Base-by-base conservation (phyloP, 371 early-diverging fungal species). In the Smittium culicis region DNA sequence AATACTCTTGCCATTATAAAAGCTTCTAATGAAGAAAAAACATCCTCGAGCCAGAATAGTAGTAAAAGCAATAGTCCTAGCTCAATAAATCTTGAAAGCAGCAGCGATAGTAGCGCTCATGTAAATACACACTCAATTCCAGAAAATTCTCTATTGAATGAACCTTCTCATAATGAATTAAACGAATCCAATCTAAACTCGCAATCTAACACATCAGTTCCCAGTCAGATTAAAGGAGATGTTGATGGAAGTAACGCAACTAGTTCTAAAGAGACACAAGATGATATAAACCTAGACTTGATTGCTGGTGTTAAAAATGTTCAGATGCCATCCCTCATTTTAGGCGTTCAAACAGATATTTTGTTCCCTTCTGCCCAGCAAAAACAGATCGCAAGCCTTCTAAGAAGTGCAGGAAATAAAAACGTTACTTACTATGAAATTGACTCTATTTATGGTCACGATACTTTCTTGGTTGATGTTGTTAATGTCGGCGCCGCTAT, bases 361-460 rank as follows among this genome's bases (percentile, higher is more conserved):
- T 77, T 95, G 72, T 96, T 96, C 79, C 96, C 97, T 14, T 84
- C 86, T 5, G 88, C 88, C 87, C 97, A 96, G 71, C 97, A 96
- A 76, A 88, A 88, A 75, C 96, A 96, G 74, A 90, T 96, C 68
- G 93, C 94, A 11, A 86, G 87, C 60, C 86, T 87, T 69, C 76
- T 96, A 65, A 83, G 86, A 55, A 80, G 79, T 24, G 82, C 82
- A 0, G 96, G 95, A 27, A 96, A 96, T 78, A 80, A 82, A 60
- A 73, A 78, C 28, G 94, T 96, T 20, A 93, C 96, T 1, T 94
- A 93, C 73, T 95, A 93, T 71, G 97, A 95, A 77, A 75, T 95
- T n/a, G 97, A 95, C 75, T 86, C 93, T 30, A 85, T 92, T 82
- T 96, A 90, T 77, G 97, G 97, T 5, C 97, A 96, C 74, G 96